A percentile compares a stretch with the other conserved stretches of the same genome.
These are phyloP conservation scores for Wickerhamomyces alni DNA, from an alignment of 805 yeast genomes.

Conservation along the genomic window DNA sequence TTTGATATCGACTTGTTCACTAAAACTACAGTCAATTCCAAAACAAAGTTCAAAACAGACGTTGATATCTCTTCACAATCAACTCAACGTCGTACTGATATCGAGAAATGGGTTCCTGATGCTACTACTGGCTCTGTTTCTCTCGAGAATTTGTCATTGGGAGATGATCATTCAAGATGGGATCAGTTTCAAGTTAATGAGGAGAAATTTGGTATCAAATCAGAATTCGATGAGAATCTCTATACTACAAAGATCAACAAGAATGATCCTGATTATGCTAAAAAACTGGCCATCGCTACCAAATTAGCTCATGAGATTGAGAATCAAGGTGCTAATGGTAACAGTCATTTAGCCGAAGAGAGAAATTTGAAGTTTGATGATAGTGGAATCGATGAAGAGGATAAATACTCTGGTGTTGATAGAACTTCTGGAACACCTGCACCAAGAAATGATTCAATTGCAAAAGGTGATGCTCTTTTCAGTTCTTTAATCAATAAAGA, in stretches of 20 bases:
- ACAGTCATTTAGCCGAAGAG: conserved; percentile 85
- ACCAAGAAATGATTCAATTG: background rate
- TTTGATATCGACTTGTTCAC: conserved; percentile 25
- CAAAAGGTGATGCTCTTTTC: conserved; percentile 22
- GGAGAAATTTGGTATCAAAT: conserved; percentile 79
- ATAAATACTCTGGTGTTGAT: conserved; percentile 85
- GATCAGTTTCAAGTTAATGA: conserved; percentile 94
- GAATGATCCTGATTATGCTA: conserved; percentile 64
- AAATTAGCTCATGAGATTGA: conserved; percentile 81
- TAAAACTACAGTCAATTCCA: conserved; percentile 5
- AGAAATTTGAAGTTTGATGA: conserved; percentile 76
- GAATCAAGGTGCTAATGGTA: conserved; percentile 53
- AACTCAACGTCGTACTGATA: conserved; percentile 54
- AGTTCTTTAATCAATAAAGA: conserved; percentile 22
- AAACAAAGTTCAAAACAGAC: conserved; percentile 66
- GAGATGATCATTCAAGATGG: conserved; percentile 50
- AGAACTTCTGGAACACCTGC: conserved; percentile 9
- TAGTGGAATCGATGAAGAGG: conserved; percentile 90
- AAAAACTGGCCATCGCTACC: conserved; percentile 65
- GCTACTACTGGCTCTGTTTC: conserved; percentile 22
- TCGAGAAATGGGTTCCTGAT: conserved; percentile 83
- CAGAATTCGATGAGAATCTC: conserved; percentile 74
- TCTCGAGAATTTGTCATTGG: conserved; percentile 26
- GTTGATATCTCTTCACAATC: conserved; percentile 48
- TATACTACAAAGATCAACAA: conserved; percentile 78